These are phyloP conservation scores for Fusarium goolgardi DNA, from an alignment of 2,329 filamentous ascomycete genomes.

Conservation along the genomic window DNA sequence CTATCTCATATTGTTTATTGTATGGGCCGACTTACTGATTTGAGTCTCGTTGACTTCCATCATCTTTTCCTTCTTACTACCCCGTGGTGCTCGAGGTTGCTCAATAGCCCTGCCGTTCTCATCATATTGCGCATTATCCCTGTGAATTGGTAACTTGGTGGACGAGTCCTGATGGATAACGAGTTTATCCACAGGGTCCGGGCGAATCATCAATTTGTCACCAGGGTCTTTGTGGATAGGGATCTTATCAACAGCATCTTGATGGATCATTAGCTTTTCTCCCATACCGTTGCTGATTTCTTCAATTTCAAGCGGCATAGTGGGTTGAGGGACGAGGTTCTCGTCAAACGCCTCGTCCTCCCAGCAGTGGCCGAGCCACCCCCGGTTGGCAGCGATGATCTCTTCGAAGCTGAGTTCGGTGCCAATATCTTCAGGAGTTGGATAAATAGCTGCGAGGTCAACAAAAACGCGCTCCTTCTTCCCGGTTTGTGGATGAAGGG, in stretches of 20 bases:
- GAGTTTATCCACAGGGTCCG: constrained; percentile 23
- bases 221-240: constrained; percentile 29
- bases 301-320: constrained; percentile 47
- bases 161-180: constrained; percentile 37
- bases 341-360: constrained; percentile 56
- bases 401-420: constrained; percentile 93
- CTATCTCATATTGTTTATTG: not conserved
- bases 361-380: constrained; percentile 73
- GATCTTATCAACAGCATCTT: constrained; percentile 43
- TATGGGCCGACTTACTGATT: constrained; percentile 73
- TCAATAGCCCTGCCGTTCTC: constrained; percentile 68
- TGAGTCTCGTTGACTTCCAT: constrained; percentile 92
- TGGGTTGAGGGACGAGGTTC: constrained; percentile 48
- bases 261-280: constrained; percentile 46
- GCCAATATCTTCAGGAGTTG: constrained; percentile 74
- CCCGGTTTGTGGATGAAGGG: constrained; percentile 83
- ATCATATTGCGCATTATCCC: constrained; percentile 59
- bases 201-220: constrained; percentile 19
- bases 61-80: constrained; percentile 77
- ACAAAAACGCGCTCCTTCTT: constrained; percentile 89
- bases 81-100: constrained; percentile 58
- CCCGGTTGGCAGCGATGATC: constrained; percentile 80
- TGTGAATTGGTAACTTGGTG: constrained; percentile 44
- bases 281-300: constrained; percentile 46
- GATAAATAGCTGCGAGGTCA: constrained; percentile 86